phyloP scores from a whole-genome alignment of 1,284 basidiomycete species.

The Sporisorium exsertum region DNA sequence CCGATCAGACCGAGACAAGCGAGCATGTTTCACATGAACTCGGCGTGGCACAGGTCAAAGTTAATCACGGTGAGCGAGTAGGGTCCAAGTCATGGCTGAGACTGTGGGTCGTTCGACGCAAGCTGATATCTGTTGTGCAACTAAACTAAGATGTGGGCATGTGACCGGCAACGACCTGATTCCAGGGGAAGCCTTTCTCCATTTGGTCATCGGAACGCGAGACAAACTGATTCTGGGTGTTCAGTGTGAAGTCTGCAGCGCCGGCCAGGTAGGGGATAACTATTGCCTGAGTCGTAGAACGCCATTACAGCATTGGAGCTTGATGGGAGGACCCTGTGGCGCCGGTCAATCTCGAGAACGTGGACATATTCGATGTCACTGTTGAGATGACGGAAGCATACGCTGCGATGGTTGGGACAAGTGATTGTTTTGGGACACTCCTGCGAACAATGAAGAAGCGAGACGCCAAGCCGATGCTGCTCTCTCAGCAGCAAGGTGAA shows the following conservation, averaged over 20 bases:
- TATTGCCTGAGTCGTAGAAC: neutral
- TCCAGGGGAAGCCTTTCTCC: neutral
- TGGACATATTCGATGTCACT: slow-evolving; percentile 1
- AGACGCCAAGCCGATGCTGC: no score
- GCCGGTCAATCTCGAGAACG: neutral
- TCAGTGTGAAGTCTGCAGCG: neutral
- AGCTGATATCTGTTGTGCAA: neutral
- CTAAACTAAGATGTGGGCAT: no score
- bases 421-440: no score
- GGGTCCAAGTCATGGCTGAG: neutral
- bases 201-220: neutral
- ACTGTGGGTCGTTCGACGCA: neutral
- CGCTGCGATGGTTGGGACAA: no score
- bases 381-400: neutral
- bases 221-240: neutral
- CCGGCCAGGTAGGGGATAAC: neutral
- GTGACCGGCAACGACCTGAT: no score
- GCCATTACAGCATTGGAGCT: neutral
- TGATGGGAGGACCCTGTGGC: neutral
- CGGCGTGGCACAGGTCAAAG: neutral
- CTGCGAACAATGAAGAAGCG: no score
- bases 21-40: neutral
- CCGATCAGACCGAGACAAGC: neutral
- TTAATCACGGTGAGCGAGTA: neutral
- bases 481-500: no score